Evolutionary conservation across 345 rosid genomes (phyloP), one percentile per base, ranked within the genome.

Genomic region (Corymbia maculata): DNA sequence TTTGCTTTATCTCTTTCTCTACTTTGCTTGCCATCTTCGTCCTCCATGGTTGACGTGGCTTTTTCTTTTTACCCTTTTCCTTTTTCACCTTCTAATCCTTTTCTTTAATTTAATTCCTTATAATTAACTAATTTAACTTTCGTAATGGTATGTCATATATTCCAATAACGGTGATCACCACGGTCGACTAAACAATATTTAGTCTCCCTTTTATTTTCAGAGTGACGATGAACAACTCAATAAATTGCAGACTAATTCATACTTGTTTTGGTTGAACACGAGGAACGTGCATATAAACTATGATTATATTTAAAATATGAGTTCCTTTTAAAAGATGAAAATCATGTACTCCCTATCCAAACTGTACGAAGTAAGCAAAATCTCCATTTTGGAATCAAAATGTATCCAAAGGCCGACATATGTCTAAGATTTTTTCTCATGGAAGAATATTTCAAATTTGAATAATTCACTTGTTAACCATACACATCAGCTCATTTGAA

Each of bases 1-100:
- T 55, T 55, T 55, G 61, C 28, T 55, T 21, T 55, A 26, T 55
- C 61, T 55, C 61, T 8, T 1, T 55, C 61, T 22, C 8, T 2
- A 26, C 22, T 55, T 50, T 50, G 51, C 51, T 50, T 55, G 26
- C 26, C 61, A 22, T 22, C 61, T 55, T 55, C 61, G 61, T 5
- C 28, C 61, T 55, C 12, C 61, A 0, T 55, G 61, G 61, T 55
- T 55, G 61, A 55, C n/a, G 61, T 0, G 61, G 28, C 61, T 26
- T 4, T 4, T 1, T 55, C 0, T 0, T 55, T 53, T 55, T 55
- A 36, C 42, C 42, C 61, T 4, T 55, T 1, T 55, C 0, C 0
- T 55, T 53, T 55, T 55, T 55, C 4, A 55, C 61, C 61, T 55
- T 55, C 61, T 11, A 55, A 3, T 55, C 61, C 11, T 55, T 53